Percentiles rank a stretch among this genome's conserved stretches.
Conservation (phyloP, 371 early-diverging fungal genomes). For the Mortierella sp. region DNA sequence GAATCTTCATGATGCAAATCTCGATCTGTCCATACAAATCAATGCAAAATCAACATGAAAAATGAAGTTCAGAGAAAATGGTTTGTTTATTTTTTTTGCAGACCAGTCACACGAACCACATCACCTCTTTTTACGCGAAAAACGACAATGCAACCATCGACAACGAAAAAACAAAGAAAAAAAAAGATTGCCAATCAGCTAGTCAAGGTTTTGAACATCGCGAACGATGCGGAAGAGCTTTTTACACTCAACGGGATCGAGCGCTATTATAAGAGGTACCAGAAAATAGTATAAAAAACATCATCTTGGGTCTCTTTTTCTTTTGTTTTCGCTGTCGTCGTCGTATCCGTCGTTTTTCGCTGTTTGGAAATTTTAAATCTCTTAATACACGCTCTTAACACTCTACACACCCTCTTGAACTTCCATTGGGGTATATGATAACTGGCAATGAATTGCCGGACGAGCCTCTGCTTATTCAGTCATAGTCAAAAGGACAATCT, state of each 20-base stretch:
- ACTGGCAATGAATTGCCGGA: background rate
- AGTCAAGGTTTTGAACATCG: constrained; percentile 54
- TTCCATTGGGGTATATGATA: background rate
- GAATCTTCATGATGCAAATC: too few relatives aligned
- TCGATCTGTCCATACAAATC: too few relatives aligned
- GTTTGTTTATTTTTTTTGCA: background rate
- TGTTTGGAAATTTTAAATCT: background rate
- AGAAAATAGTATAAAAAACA: constrained; percentile 51
- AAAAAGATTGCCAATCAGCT: constrained; percentile 48
- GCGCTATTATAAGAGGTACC: constrained; percentile 57
- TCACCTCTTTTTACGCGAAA: background rate
- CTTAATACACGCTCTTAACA: background rate
- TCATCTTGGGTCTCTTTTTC: constrained; percentile 39
- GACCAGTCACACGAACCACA: too few relatives aligned
- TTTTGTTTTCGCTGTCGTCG: background rate
- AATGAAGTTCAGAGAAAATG: background rate
- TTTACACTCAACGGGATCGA: constrained; percentile 53
- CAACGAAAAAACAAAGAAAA: constrained; percentile 9
- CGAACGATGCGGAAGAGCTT: constrained; percentile 52
- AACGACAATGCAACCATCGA: background rate
- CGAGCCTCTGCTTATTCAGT: background rate
- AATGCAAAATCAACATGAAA: background rate
- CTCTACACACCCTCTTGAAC: background rate
- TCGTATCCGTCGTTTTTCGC: background rate
- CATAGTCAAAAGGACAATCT: background rate